A percentile compares a stretch with the other conserved stretches of the same genome.
Conservation (phyloP, 192 early-diverging fungal species). For the Podila epicladia region DNA sequence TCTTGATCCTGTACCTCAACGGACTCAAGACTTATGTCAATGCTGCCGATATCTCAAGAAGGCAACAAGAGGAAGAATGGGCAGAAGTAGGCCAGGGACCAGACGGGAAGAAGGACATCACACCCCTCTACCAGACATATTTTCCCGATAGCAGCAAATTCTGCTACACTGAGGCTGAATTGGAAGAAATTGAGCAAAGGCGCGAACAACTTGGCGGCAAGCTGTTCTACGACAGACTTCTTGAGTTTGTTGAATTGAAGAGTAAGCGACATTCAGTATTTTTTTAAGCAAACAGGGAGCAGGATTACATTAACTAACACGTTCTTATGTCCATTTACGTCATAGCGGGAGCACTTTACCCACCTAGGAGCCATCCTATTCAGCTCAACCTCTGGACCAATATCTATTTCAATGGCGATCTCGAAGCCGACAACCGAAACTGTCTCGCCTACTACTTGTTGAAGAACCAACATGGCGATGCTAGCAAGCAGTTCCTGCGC, state of each 20-base stretch:
- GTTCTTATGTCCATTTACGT: background rate
- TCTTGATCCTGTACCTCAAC: constrained; percentile 31
- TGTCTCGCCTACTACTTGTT: constrained; percentile 44
- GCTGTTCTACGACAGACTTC: constrained; percentile 44
- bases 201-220: constrained; percentile 34
- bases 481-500: constrained; percentile 34
- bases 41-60: constrained; percentile 30
- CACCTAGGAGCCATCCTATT: constrained; percentile 29
- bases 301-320: background rate
- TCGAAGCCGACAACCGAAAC: constrained; percentile 44
- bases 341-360: constrained; percentile 31
- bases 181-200: constrained; percentile 30
- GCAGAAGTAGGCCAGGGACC: constrained; percentile 11
- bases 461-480: constrained; percentile 35
- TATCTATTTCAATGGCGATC: constrained; percentile 35
- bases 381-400: constrained; percentile 48
- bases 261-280: constrained; percentile 2
- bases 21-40: constrained; percentile 36
- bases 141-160: constrained; percentile 30
- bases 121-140: constrained; percentile 17
- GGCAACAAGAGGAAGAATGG: constrained; percentile 32
- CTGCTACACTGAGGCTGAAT: constrained; percentile 26
- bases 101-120: constrained; percentile 13
- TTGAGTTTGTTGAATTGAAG: constrained; percentile 37
- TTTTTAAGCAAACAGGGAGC: background rate